phyloP scores from a whole-genome alignment of 805 yeast genomes.

The Candida germanica region DNA sequence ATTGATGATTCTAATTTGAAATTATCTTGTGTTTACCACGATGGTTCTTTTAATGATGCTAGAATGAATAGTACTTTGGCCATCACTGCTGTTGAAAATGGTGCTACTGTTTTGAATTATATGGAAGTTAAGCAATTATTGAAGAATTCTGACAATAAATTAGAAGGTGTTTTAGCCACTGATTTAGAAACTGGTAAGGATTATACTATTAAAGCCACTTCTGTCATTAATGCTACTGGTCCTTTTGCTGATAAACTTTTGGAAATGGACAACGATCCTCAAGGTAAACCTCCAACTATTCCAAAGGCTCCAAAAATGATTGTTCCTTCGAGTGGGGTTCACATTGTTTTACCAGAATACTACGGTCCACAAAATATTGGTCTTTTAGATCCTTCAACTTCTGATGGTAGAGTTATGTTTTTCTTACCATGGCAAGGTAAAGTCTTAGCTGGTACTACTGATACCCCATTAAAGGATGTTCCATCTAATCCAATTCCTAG shows the following conservation, averaged over 20 bases:
- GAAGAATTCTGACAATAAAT: conserved; percentile 56
- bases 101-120: conserved; percentile 88
- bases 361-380: conserved; percentile 89
- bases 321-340: conserved; percentile 94
- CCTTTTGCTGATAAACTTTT: conserved; percentile 84
- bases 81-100: conserved; percentile 76
- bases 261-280: conserved; percentile 76
- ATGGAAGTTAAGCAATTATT: conserved; percentile 73
- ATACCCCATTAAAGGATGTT: conserved; percentile 71
- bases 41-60: conserved; percentile 90
- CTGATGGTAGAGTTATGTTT: conserved; percentile 95
- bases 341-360: conserved; percentile 85
- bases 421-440: conserved; percentile 98
- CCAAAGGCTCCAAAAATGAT: conserved; percentile 69
- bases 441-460: conserved; percentile 95
- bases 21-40: conserved; percentile 92
- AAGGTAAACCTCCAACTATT: conserved; percentile 58
- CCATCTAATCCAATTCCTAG: conserved; percentile 79
- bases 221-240: conserved; percentile 90
- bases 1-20: conserved; percentile 73
- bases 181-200: conserved; percentile 69
- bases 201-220: conserved; percentile 62
- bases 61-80: conserved; percentile 87
- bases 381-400: conserved; percentile 83
- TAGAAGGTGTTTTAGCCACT: conserved; percentile 71